phyloP scores from a whole-genome alignment of 768 basidiomycete species.

The Pholiota microspora region DNA sequence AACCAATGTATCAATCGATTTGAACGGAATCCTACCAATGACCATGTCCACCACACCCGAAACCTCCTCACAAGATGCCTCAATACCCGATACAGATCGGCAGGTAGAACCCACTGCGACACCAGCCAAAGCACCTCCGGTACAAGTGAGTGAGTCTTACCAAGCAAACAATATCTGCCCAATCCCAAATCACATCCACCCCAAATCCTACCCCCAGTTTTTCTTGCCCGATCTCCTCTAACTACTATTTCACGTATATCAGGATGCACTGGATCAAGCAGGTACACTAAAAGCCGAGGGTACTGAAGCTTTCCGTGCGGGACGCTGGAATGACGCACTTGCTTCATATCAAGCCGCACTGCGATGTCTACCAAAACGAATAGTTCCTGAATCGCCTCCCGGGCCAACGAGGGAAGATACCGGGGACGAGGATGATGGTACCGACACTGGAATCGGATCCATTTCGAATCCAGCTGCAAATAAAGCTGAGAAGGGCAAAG shows the following conservation, averaged over 20 bases:
- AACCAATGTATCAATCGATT: neutral
- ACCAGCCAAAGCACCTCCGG: neutral
- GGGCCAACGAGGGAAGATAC: constrained; percentile 11
- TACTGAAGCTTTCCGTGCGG: constrained; percentile 67
- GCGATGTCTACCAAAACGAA: constrained; percentile 56
- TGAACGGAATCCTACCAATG: neutral
- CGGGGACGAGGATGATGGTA: constrained; percentile 15
- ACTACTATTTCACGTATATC: neutral
- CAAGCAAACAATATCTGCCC: no score
- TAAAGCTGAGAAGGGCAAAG: constrained; percentile 1
- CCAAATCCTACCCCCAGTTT: neutral
- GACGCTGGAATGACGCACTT: constrained; percentile 69
- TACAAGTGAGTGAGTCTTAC: neutral
- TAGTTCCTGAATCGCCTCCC: constrained; percentile 13
- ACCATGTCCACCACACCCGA: neutral
- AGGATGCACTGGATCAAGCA: neutral
- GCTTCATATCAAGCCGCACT: constrained; percentile 68
- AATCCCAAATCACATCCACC: no score
- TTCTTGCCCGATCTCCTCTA: neutral
- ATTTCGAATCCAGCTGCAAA: neutral
- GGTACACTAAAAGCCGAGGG: constrained; percentile 67
- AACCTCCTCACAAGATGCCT: neutral
- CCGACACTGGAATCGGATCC: no score
- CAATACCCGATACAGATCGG: neutral
- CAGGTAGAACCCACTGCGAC: neutral